phyloP scores from a whole-genome alignment of 495 filamentous ascomycete species.

The Penicillium manginii region DNA sequence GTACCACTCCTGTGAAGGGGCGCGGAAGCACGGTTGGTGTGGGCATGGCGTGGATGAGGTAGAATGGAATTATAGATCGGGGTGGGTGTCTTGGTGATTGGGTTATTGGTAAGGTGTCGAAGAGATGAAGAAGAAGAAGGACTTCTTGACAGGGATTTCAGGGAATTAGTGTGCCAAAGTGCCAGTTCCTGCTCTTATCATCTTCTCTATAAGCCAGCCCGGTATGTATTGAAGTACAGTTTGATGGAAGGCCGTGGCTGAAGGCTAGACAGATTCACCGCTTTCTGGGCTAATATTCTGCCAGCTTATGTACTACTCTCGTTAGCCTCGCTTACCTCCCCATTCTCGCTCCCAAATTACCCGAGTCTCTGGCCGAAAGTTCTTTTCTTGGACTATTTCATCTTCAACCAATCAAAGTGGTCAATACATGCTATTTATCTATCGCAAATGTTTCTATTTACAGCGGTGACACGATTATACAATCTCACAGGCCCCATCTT shows the following conservation, averaged over 20 bases:
- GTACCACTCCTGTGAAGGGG: slow-evolving; percentile 21
- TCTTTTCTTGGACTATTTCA: not conserved
- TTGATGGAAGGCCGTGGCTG: no score
- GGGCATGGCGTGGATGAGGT: slow-evolving; percentile 14
- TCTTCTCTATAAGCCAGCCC: not conserved
- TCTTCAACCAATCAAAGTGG: not conserved
- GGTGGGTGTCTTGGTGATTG: not conserved
- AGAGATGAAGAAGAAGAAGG: not conserved
- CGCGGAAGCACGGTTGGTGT: slow-evolving; percentile 35
- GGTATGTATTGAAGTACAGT: no score
- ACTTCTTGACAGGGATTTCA: not conserved
- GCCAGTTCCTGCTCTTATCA: not conserved
- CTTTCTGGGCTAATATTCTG: not conserved
- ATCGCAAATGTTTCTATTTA: not conserved
- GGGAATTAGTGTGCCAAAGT: not conserved
- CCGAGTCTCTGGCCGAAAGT: no score
- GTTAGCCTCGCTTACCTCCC: not conserved
- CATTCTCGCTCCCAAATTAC: no score
- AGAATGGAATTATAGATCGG: not conserved
- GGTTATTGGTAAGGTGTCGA: not conserved
- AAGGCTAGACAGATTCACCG: not conserved
- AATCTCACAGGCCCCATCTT: not conserved
- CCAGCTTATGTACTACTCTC: not conserved
- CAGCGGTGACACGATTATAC: not conserved
- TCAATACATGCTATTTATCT: not conserved